Evolutionary conservation across 1,284 basidiomycete genomes (phyloP).

Genomic region (Pseudozyma tsukubaensis): DNA sequence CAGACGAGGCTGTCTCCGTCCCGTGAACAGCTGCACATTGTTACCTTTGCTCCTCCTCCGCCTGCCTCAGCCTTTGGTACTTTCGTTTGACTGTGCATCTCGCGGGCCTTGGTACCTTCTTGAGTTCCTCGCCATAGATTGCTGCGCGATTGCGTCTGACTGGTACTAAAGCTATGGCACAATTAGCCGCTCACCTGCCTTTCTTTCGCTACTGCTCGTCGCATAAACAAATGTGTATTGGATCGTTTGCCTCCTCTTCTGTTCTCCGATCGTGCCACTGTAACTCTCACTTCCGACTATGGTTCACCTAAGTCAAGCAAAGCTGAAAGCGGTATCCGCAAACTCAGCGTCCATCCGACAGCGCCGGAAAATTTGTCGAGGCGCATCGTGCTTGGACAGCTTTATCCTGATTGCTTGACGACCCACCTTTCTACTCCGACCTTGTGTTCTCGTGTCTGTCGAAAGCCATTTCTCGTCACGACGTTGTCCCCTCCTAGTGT

Average conservation of each 20-base stretch:
- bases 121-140: too few species aligned
- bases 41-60: too few species aligned
- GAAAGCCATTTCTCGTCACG: neutral
- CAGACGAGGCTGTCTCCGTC: too few species aligned
- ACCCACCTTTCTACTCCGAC: conserved; percentile 8
- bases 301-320: too few species aligned
- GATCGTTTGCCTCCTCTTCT: neutral
- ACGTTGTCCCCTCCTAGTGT: too few species aligned
- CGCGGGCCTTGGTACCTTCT: too few species aligned
- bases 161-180: neutral
- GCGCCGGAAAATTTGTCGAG: conserved; percentile 9
- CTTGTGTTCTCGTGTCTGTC: conserved; percentile 4
- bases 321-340: too few species aligned
- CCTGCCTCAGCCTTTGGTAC: too few species aligned
- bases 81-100: too few species aligned
- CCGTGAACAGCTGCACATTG: too few species aligned
- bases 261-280: too few species aligned
- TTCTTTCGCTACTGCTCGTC: neutral
- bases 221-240: conserved; percentile 13
- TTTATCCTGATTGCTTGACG: conserved; percentile 12
- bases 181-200: neutral
- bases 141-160: conserved; percentile 16
- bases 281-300: neutral
- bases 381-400: conserved; percentile 13
- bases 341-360: too few species aligned